A percentile compares a stretch with the other conserved stretches of the same genome.
phyloP scores from a whole-genome alignment of 306 rosid species.

The Citrullus colocynthis region DNA sequence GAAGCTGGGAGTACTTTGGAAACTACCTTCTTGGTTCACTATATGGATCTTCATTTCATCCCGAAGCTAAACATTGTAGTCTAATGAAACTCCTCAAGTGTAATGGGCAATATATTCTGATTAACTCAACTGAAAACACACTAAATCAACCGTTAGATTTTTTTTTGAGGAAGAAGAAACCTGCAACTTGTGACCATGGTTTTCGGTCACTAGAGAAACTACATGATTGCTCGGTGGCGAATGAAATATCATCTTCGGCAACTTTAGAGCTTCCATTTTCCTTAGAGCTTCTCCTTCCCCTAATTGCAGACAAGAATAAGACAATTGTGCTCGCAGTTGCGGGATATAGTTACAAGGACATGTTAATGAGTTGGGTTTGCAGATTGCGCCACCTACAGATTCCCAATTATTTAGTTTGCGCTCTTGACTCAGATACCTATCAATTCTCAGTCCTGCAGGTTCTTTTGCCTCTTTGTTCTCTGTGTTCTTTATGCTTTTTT shows the following conservation, averaged over 20 bases:
- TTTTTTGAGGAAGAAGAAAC: constrained; percentile 35
- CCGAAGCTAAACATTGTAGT: constrained; percentile 34
- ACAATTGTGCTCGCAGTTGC: constrained; percentile 64
- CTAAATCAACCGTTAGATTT: constrained; percentile 16
- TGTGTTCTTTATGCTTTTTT: neutral
- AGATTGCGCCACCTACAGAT: constrained; percentile 49
- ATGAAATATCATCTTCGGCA: constrained; percentile 21
- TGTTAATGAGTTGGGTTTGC: constrained; percentile 98
- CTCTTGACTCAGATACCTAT: constrained; percentile 73
- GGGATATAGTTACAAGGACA: constrained; percentile 88
- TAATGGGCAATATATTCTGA: constrained; percentile 29
- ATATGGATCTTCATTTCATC: constrained; percentile 60
- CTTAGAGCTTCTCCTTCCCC: constrained; percentile 57
- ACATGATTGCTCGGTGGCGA: constrained; percentile 29
- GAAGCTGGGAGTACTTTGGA: constrained; percentile 68
- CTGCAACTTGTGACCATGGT: constrained; percentile 24
- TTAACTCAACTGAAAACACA: constrained; percentile 22
- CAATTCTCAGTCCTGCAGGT: constrained; percentile 73
- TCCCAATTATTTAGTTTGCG: constrained; percentile 49
- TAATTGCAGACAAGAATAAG: constrained; percentile 50
- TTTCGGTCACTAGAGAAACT: constrained; percentile 20
- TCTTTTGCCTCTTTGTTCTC: neutral
- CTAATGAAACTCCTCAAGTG: constrained; percentile 44
- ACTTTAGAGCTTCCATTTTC: constrained; percentile 54
- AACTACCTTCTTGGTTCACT: constrained; percentile 43